phyloP scores from a whole-genome alignment of 2,329 filamentous ascomycete species.

The Volutella citrinella region DNA sequence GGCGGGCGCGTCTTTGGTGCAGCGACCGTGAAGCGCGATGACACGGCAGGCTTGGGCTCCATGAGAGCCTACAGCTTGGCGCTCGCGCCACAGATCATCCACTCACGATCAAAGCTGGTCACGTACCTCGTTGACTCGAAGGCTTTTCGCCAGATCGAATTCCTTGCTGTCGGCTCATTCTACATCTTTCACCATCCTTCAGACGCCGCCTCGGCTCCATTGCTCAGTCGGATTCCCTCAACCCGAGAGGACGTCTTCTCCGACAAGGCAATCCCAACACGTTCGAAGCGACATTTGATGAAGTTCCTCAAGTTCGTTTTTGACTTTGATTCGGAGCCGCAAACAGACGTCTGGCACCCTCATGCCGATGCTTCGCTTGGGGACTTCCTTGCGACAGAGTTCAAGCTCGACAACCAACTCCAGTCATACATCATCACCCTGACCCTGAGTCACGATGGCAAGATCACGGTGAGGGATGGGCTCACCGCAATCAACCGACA shows the following conservation, averaged over 20 bases:
- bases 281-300: conserved; percentile 83
- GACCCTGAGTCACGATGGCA: conserved; percentile 68
- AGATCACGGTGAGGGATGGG: conserved; percentile 61
- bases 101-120: conserved; percentile 76
- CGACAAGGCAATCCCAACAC: conserved; percentile 69
- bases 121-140: conserved; percentile 82
- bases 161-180: conserved; percentile 89
- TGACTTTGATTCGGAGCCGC: conserved; percentile 60
- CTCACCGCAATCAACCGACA: conserved; percentile 74
- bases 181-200: conserved; percentile 62
- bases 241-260: conserved; percentile 90
- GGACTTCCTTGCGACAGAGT: conserved; percentile 58
- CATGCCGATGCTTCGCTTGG: conserved; percentile 54
- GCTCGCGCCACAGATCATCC: conserved; percentile 82
- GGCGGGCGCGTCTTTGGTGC: conserved; percentile 24
- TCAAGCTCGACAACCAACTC: conserved; percentile 66
- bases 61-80: conserved; percentile 79
- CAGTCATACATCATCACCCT: conserved; percentile 63
- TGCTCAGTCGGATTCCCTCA: conserved; percentile 73
- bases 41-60: conserved; percentile 50
- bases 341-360: conserved; percentile 55
- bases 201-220: conserved; percentile 25
- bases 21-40: conserved; percentile 34
- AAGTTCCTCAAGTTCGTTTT: conserved; percentile 89
- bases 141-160: conserved; percentile 86